Conservation (phyloP, 2,329 filamentous ascomycete genomes). For the Verticillium tricorpus region DNA sequence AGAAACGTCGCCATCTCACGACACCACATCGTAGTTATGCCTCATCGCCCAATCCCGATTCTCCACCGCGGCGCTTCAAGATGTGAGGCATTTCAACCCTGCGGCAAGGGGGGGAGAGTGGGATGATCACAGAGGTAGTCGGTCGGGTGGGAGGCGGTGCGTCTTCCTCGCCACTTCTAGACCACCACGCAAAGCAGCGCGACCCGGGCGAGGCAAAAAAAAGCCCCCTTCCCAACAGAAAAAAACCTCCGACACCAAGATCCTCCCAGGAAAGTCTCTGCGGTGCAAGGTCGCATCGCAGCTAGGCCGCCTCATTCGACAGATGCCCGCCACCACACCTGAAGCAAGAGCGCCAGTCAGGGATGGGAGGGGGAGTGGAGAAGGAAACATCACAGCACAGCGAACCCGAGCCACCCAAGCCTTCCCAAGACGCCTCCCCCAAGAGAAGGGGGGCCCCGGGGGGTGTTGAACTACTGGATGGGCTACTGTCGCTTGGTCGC, state of each 20-base stretch:
- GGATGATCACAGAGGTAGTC: neutral
- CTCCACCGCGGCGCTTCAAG: neutral
- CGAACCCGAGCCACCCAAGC: neutral
- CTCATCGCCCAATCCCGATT: neutral
- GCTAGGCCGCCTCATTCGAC: neutral
- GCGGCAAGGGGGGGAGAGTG: neutral
- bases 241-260: neutral
- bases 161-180: neutral
- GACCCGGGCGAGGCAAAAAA: too few species aligned
- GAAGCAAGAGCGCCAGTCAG: neutral
- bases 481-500: neutral
- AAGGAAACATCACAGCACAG: neutral
- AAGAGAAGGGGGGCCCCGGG: neutral
- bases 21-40: neutral
- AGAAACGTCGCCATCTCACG: neutral
- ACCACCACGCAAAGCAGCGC: neutral
- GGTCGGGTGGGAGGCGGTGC: neutral
- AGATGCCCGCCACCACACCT: neutral
- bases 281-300: neutral
- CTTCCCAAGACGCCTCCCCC: too few species aligned
- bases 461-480: neutral
- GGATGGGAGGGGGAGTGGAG: neutral
- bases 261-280: neutral
- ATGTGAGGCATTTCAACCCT: neutral
- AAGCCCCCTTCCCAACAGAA: neutral